Base-by-base conservation (phyloP, 1,139 yeast species). In the Ogataea hybrid region DNA sequence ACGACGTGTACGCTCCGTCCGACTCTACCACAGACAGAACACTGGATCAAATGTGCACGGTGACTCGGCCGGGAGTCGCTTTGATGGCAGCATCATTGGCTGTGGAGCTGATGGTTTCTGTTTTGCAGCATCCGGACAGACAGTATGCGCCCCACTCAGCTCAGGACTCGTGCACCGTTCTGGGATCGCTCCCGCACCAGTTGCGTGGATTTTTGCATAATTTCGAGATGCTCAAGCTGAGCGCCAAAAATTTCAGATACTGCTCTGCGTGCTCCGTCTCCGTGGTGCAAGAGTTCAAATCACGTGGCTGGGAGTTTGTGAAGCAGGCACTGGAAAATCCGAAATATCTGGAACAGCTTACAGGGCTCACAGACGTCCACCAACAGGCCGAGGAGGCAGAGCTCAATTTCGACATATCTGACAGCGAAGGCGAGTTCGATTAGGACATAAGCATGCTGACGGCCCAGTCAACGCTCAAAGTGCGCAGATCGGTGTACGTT, bases 11-110 rank as follows among this genome's bases (percentile, higher is more conserved):
- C 37, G 97, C 97, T 0, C 98, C 99, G 0, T 70, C 81, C 6
- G 96, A 92, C 59, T 84, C 95, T 48, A 67, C 87, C 14, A 73
- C 87, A 0, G 95, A 89, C 57, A 70, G 96, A 39, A 85, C 97
- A 0, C 67, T 92, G 47, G 99, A 92, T 63, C 97, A 92, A 62
- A 92, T 92, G 97, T 92, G 99, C 60, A 92, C 98, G 0, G 98
- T 92, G 1, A 92, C 98, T 0, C 69, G 98, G 34, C 98, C 99
- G 0, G 98, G 99, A 0, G 90, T 84, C 0, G 96, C 98, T 0
- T 68, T 85, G 56, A 68, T 88, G 63, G 97, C 98, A 0, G 77
- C 96, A 0, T 79, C 97, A 0, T 67, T 82, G 32, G 96, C 96
- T 0, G 95, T 88, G 0, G 98, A 92, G 59, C 65, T 94, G 10